Conservation (phyloP, 305 asterid genomes). For the Solanum hybrid region DNA sequence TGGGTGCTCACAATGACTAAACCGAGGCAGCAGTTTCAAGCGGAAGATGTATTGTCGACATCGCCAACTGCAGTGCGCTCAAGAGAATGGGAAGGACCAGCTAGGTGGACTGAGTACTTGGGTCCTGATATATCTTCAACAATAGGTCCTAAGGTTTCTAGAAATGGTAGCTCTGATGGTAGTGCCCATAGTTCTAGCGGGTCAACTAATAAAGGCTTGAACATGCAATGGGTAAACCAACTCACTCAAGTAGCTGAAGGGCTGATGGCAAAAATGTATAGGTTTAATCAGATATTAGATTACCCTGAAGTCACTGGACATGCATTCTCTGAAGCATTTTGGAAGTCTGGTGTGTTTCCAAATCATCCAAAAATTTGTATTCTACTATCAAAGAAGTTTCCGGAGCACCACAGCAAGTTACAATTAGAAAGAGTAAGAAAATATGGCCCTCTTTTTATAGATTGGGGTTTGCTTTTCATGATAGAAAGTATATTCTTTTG, state of each 20-base stretch:
- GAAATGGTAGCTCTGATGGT: conserved; percentile 52
- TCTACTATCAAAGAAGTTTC: conserved; percentile 86
- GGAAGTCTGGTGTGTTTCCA: conserved; percentile 94
- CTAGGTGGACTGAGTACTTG: conserved; percentile 93
- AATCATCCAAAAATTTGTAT: conserved; percentile 81
- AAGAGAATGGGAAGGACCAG: conserved; percentile 82
- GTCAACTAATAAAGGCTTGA: conserved; percentile 70
- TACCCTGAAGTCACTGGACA: conserved; percentile 80
- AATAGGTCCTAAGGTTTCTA: conserved; percentile 17
- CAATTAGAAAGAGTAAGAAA: conserved; percentile 88
- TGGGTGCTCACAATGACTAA: conserved; percentile 51
- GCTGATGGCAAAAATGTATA: conserved; percentile 85
- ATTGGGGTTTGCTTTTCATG: background rate
- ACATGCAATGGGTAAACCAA: conserved; percentile 96
- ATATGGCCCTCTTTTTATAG: conserved; percentile 8
- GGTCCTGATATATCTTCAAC: conserved; percentile 58
- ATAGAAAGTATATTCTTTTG: conserved; percentile 3
- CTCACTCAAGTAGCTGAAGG: conserved; percentile 97
- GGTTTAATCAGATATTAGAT: conserved; percentile 90
- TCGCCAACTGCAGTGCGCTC: conserved; percentile 56
- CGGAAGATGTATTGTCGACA: conserved; percentile 57
- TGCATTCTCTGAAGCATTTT: conserved; percentile 72
- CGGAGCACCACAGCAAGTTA: conserved; percentile 93
- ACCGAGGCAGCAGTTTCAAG: conserved; percentile 55
- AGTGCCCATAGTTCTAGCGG: conserved; percentile 39